Base-by-base conservation (phyloP, 2,329 filamentous ascomycete genomes). In the Huntiella decipiens region DNA sequence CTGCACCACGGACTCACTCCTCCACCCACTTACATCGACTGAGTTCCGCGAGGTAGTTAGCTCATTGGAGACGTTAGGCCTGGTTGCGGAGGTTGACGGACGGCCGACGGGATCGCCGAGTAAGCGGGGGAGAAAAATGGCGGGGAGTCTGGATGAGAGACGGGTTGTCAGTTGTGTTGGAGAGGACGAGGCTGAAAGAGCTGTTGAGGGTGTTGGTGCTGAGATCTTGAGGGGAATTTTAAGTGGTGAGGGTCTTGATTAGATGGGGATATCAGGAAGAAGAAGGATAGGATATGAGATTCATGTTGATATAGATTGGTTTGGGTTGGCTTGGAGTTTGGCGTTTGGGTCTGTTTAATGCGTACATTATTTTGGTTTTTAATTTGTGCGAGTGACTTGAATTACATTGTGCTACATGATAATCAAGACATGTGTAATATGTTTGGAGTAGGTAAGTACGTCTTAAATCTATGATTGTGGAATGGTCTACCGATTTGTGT, bases 41-140 rank as follows among this genome's bases (percentile, higher is more conserved):
- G 91, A 98, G 60, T 98, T 98, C 61, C 77, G 86, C 48, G 91
- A 98, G 61, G 87, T 98, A 4, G 70, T 95, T 15, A 78, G 81
- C 33, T 92, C 84, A 54, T 63, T 98, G 44, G 91, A 98, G 64
- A 91, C 87, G 0, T 64, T 94, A 40, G 87, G 84, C 1, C 66
- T 96, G 16, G 70, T 95, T 4, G 79, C 59, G 61, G 79, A 63
- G 56, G 82, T 64, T 57, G 84, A 71, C 65, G 82, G 66, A 54
- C 84, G 73, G 65, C 79, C 66, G 43, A 82, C 74, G 39, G 82
- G 71, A 52, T 85, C 82, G 6, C 82, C 83, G 1, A 82, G 79
- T 53, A 81, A 79, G 56, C 75, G 75, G 45, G 71, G 74, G 1
- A 70, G 75, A 53, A 73, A 73, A 53, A 70, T 72, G 57, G 57